Conservation (phyloP, 1,139 yeast species). For the Pichia norvegensis region DNA sequence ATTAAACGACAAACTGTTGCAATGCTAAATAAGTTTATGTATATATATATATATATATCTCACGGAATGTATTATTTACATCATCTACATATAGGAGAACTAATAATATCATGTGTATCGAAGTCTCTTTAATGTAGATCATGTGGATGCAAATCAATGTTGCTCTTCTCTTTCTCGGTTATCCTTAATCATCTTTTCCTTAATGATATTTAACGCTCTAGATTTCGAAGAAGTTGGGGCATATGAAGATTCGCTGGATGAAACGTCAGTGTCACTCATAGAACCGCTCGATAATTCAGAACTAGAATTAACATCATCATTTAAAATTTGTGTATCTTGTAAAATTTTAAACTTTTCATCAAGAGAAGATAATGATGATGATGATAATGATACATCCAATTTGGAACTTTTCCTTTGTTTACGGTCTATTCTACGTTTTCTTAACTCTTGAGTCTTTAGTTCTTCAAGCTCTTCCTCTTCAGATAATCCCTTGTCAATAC, state of each 20-base stretch:
- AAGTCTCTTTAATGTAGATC: no score
- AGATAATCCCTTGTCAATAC: conserved; percentile 35
- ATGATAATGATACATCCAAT: background rate
- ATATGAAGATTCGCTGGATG: conserved; percentile 20
- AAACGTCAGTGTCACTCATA: conserved; percentile 21
- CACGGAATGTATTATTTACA: no score
- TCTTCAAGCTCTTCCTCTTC: conserved; percentile 52
- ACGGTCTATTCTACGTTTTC: conserved; percentile 33
- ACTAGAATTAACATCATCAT: conserved; percentile 24
- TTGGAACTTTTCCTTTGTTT: conserved; percentile 9
- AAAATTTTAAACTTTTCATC: conserved; percentile 18
- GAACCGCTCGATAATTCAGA: conserved; percentile 25
- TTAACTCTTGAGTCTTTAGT: conserved; percentile 44
- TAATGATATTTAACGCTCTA: conserved; percentile 17
- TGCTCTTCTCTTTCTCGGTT: conserved; percentile 22
- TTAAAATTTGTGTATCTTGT: conserved; percentile 25
- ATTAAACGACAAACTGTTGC: background rate
- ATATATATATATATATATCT: no score
- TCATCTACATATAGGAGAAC: background rate
- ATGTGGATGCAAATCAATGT: background rate
- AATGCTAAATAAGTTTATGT: no score
- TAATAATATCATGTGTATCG: background rate
- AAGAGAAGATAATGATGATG: background rate
- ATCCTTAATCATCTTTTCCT: conserved; percentile 25
- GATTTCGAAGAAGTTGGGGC: conserved; percentile 6